phyloP scores from a whole-genome alignment of 2,329 filamentous ascomycete genomes.

The Zelopaecilomyces penicillatus region DNA sequence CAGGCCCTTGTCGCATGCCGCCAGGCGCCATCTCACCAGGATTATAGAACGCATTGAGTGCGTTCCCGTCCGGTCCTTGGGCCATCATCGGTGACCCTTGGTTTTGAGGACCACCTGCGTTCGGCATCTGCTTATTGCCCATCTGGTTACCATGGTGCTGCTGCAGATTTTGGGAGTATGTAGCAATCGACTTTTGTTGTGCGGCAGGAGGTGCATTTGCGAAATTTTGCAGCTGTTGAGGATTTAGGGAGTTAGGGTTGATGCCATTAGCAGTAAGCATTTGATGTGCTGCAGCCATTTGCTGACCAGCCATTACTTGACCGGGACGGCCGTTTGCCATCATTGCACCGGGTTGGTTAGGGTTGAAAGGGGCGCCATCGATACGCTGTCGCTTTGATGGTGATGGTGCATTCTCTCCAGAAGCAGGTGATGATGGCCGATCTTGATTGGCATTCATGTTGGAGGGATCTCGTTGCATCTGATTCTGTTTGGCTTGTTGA shows the following conservation, averaged over 20 bases:
- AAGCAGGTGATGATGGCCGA: constrained; percentile 72
- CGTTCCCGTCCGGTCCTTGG: constrained; percentile 57
- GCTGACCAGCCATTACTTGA: constrained; percentile 64
- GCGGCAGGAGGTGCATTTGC: constrained; percentile 47
- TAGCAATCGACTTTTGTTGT: constrained; percentile 77
- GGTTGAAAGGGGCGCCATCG: constrained; percentile 62
- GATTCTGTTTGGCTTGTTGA: constrained; percentile 62
- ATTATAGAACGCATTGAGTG: constrained; percentile 55
- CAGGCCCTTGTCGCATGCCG: constrained; percentile 49
- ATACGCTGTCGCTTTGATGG: constrained; percentile 85
- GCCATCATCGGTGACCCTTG: constrained; percentile 80
- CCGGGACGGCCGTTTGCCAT: constrained; percentile 65
- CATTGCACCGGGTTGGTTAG: constrained; percentile 56
- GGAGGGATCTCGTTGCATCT: constrained; percentile 83
- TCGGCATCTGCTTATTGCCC: constrained; percentile 72
- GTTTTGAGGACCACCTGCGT: constrained; percentile 58
- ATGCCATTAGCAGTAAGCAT: constrained; percentile 63
- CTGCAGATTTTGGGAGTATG: constrained; percentile 77
- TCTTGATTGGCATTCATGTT: constrained; percentile 78
- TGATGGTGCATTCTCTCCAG: constrained; percentile 81
- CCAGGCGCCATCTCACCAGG: constrained; percentile 49
- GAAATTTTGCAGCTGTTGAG: constrained; percentile 64
- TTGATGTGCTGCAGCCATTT: constrained; percentile 53
- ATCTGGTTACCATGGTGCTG: constrained; percentile 76
- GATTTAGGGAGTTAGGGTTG: constrained; percentile 63